phyloP scores from a whole-genome alignment of 345 rosid genomes.

The Cardamine resedifolia region DNA sequence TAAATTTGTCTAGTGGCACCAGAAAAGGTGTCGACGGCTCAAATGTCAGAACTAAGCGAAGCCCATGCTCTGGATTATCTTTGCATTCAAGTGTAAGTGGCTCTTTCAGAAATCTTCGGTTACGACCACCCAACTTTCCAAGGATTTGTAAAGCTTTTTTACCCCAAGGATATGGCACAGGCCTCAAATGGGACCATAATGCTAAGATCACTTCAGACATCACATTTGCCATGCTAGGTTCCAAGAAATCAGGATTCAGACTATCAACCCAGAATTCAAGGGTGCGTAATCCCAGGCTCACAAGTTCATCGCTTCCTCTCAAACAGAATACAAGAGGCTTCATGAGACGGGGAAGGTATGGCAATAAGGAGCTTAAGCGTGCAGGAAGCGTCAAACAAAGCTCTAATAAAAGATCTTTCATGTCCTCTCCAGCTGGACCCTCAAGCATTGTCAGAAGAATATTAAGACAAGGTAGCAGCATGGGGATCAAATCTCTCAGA shows the following conservation, averaged over 20 bases:
- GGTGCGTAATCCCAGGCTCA: slow-evolving; percentile 84
- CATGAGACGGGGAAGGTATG: slow-evolving; percentile 88
- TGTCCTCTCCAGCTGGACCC: slow-evolving; percentile 95
- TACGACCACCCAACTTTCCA: slow-evolving; percentile 98
- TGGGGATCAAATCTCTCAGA: slow-evolving; percentile 82
- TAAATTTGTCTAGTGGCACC: slow-evolving; percentile 90
- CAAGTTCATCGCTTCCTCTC: slow-evolving; percentile 85
- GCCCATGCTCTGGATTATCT: slow-evolving; percentile 97
- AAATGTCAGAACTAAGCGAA: slow-evolving; percentile 93
- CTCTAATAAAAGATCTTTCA: slow-evolving; percentile 90
- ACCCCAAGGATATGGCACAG: slow-evolving; percentile 94
- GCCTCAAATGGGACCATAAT: slow-evolving; percentile 95
- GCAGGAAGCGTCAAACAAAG: slow-evolving; percentile 94
- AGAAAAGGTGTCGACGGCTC: slow-evolving; percentile 93
- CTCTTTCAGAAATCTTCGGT: slow-evolving; percentile 93
- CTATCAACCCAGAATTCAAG: slow-evolving; percentile 99
- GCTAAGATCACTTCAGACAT: slow-evolving; percentile 98
- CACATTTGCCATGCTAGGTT: slow-evolving; percentile 96
- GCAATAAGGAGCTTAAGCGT: slow-evolving; percentile 92
- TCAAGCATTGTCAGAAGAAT: slow-evolving; percentile 91
- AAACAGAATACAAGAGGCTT: slow-evolving; percentile 92
- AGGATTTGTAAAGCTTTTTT: slow-evolving; percentile 90
- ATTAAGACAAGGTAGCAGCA: slow-evolving; percentile 90
- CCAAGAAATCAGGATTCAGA: slow-evolving; percentile 96
- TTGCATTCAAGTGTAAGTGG: slow-evolving; percentile 97